A percentile compares a stretch with the other conserved stretches of the same genome.
These are phyloP conservation scores for Bolboschoenoplectus hybrid DNA, from an alignment of 202 grass and related monocot genomes.

Conservation along the genomic window DNA sequence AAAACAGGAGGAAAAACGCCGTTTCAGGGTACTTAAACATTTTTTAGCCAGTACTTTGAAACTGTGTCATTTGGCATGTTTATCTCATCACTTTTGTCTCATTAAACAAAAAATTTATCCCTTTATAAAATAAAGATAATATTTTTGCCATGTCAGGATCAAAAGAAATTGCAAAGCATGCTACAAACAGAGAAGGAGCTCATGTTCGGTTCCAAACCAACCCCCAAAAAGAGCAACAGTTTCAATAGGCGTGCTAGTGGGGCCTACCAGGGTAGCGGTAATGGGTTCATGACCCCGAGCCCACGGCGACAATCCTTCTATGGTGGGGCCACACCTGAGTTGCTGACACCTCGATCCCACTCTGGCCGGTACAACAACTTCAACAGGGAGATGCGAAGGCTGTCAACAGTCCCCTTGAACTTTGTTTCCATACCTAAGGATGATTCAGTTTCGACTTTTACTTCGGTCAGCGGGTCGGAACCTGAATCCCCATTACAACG, in stretches of 20 bases:
- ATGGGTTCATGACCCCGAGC: constrained; percentile 75
- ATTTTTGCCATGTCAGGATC: constrained; percentile 57
- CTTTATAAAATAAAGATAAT: neutral
- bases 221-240: constrained; percentile 60
- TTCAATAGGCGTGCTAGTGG: constrained; percentile 67
- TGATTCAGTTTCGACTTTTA: constrained; percentile 88
- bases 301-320: constrained; percentile 58
- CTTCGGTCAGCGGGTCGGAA: constrained; percentile 91
- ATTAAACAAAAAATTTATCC: neutral
- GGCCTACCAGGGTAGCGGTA: constrained; percentile 48
- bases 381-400: constrained; percentile 64
- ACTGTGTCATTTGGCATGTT: neutral
- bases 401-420: constrained; percentile 70
- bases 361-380: constrained; percentile 68
- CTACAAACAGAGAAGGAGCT: constrained; percentile 75
- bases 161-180: constrained; percentile 89
- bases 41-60: neutral
- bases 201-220: constrained; percentile 67
- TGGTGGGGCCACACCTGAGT: constrained; percentile 74
- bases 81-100: neutral
- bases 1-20: constrained; percentile 73
- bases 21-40: constrained; percentile 53
- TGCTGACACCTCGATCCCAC: constrained; percentile 84
- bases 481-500: constrained; percentile 71
- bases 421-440: constrained; percentile 61